Conservation (phyloP, 2,329 filamentous ascomycete genomes). For the Aurifilum marmelostoma region DNA sequence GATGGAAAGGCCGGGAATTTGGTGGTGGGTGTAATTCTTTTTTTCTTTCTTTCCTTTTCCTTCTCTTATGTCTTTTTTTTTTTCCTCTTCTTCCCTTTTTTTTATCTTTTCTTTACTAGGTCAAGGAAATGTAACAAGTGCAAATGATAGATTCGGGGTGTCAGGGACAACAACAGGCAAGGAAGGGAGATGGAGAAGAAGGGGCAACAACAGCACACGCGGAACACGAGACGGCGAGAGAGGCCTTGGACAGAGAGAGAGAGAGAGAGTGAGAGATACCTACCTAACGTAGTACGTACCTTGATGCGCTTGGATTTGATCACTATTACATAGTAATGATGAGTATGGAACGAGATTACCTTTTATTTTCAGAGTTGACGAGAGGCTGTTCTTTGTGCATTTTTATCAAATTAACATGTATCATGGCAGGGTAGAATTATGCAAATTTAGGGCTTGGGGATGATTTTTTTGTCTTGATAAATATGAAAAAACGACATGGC, state of each 20-base stretch:
- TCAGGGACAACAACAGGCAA: too few species aligned
- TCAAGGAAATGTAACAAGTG: neutral
- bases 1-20: too few species aligned
- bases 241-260: too few species aligned
- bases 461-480: too few species aligned
- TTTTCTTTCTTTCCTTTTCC: neutral
- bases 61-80: neutral
- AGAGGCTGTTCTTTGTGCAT: neutral
- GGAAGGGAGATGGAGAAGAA: neutral
- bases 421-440: neutral
- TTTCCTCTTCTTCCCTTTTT: too few species aligned
- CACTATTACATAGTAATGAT: constrained; percentile 12
- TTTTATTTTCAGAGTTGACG: too few species aligned
- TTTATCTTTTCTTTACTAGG: neutral
- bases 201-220: constrained; percentile 18
- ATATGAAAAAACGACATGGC: too few species aligned
- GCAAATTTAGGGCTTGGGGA: neutral
- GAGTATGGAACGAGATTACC: neutral
- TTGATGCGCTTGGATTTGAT: constrained; percentile 12
- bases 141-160: neutral
- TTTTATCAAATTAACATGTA: too few species aligned
- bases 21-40: neutral
- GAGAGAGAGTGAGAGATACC: constrained; percentile 16
- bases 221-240: neutral
- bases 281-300: constrained; percentile 13